Base-by-base conservation (phyloP, 2,329 filamentous ascomycete species). In the Alternaria consortialis region DNA sequence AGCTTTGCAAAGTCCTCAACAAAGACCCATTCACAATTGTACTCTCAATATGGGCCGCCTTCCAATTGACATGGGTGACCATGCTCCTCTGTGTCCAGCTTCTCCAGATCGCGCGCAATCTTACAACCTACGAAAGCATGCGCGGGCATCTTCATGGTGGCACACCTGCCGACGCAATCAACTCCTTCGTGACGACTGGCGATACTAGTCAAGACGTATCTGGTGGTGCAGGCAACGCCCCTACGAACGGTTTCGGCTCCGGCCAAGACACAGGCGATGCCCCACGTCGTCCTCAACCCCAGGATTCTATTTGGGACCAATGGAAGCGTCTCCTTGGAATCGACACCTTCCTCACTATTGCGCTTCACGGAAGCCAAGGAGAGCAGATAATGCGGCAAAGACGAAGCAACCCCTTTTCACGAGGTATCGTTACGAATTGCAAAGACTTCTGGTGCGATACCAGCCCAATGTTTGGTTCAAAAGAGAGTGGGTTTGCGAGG, bases 81-180 rank as follows among this genome's bases (percentile, higher is more conserved):
- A 98, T 99, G 94, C 88, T 99, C 34, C 85, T 97, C 61, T 91
- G 93, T 66, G 96, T 98, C 5, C 96, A 99, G 77, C 88, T 97
- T 53, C 85, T 97, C 52, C 95, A 99, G 76, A 90, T 99, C 53
- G 91, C 93, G 0, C 89, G 93, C 63, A 96, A 94, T 58, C 90
- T 97, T 84, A 99, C 95, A 1, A 99, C 95, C 0, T 98, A 92
- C 80, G 95, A 99, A 80, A 97, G 94, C 78, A 98, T 99, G 94
- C 89, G 90, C 65, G 91, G 92, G 52, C 86, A 93, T 63, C 86
- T 88, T 59, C 85, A 90, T 64, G 84, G 83, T 56, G 79, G 83
- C 54, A 84, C 83, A 39, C 81, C 83, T 64, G 83, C 81, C 55
- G 85, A 87, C 62, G 87, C 89, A 1, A 82, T 94, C 32, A 89